Base-by-base conservation (phyloP, 768 basidiomycete genomes). In the Tylopilus balloui region DNA sequence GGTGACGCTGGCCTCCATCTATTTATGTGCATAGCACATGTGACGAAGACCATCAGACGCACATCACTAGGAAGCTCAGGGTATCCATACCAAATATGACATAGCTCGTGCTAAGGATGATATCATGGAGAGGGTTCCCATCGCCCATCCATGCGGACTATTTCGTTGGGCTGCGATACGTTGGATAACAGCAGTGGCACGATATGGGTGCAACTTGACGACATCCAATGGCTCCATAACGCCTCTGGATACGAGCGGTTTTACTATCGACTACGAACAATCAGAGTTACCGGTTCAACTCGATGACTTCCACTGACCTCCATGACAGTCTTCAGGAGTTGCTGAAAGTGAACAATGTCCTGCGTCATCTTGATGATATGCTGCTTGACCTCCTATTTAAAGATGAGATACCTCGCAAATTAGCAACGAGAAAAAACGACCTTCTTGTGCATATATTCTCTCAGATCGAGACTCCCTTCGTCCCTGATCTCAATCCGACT, bases 401-500 rank as follows among this genome's bases (percentile, higher is more conserved):
- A 42, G 39, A 28, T 20, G 52, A 47, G 51, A 45, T 7, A 35
- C 23, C 11, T 42, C 23, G 28, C 24, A 17, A 21, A 50, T 49
- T n/a, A 35, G 45, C 12, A 13, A 25, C 25, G 24, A 36, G n/a
- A 13, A 31, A 45, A 53, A 60, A 64, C 31, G 24, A 84, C 91
- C 78, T 98, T 99, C 56, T 88, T 80, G 61, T 92, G 85, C 57
- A 95, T 78, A 62, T 95, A 99, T 29, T 78, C 77, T 55, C 79
- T 78, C 29, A 98, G 74, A 69, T 98, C 96, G 21, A 93, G 68
- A 59, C 92, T 92, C 48, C 84, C 77, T 61, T 97, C 96, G 61
- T 95, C 83, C 44, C 96, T 80, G 54, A 98, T 90, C 62, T 98
- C 95, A 49, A 99, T 94, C 50, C 83, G 81, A 57, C 92, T 92